Evolutionary conservation across 768 basidiomycete genomes (phyloP), one percentile per base, ranked within the genome.

Genomic region (Boletus reticuloceps): DNA sequence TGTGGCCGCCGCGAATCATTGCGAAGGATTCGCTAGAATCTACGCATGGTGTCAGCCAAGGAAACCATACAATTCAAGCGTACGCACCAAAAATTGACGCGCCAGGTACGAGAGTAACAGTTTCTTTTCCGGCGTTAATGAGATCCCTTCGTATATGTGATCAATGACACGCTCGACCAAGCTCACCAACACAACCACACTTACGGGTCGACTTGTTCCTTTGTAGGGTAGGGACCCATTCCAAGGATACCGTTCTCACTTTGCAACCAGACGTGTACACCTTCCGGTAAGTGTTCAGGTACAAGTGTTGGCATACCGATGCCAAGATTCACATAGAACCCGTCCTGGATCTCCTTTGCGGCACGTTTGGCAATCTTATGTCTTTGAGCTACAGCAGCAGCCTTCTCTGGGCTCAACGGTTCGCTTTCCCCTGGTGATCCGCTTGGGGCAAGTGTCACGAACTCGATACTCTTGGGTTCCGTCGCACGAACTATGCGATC

Each of bases 1-100:
- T 84, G 72, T 98, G 95, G 6, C 95, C 95, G 43, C 95, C 95
- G 50, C 95, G 90, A 72, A 98, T 97, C 95, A 98, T 98, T 12
- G 89, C 90, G 65, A 98, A 98, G 4, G 92, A 94, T 73, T 97
- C 94, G 63, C 84, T 84, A 5, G 93, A 94, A 73, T 95, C 90
- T 56, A 51, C 20, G 14, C 22, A 27, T 40, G 31, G 36, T 17
- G 34, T 60, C 38, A 55, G 51, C 43, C 40, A 29, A 31, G 9
- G 38, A 37, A 4, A 31, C 9, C 25, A 22, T 7, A 16, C 5
- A n/a, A 5, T 29, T 25, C 36, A 13, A 25, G 50, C 37, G 20
- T 27, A 69, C 85, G 50, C 60, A 88, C 91, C 95, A 68, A 98
- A 98, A 9, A 94, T 75, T 5, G 94, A 88, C 29, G 94, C 91